phyloP scores from a whole-genome alignment of 257 asterid species.

The Salvia rosmarinus region DNA sequence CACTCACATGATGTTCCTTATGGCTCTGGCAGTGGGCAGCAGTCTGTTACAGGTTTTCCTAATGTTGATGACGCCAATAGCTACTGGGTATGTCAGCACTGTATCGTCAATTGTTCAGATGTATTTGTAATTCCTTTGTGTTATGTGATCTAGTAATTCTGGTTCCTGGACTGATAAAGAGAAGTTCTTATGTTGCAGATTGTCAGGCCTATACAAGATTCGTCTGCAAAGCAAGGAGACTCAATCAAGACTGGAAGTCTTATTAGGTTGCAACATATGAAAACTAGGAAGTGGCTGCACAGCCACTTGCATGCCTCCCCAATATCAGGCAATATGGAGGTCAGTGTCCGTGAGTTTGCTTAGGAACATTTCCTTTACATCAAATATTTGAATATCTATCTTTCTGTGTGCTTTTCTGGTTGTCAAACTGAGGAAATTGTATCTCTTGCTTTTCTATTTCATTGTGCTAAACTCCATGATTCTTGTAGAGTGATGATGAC shows the following conservation, averaged over 20 bases:
- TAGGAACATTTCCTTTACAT: slow-evolving; percentile 1
- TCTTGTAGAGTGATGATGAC: neutral
- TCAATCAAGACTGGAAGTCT: slow-evolving; percentile 66
- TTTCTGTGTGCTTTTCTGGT: neutral
- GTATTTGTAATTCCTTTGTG: neutral
- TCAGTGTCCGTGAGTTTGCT: slow-evolving; percentile 38
- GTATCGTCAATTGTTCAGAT: neutral
- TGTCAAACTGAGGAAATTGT: neutral
- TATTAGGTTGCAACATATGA: slow-evolving; percentile 84
- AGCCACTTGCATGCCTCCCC: slow-evolving; percentile 99
- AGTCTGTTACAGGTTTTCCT: slow-evolving; percentile 92
- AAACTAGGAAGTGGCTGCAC: slow-evolving; percentile 92
- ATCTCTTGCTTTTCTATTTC: neutral
- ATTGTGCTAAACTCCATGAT: neutral
- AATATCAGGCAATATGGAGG: slow-evolving; percentile 95
- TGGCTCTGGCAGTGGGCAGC: slow-evolving; percentile 99
- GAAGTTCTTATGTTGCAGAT: slow-evolving; percentile 49
- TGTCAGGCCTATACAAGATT: slow-evolving; percentile 64
- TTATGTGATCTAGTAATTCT: neutral
- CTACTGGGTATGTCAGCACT: slow-evolving; percentile 74
- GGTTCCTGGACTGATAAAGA: slow-evolving; percentile 14
- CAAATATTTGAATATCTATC: neutral
- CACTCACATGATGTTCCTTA: slow-evolving; percentile 98
- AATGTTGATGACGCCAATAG: slow-evolving; percentile 90
- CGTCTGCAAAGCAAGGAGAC: slow-evolving; percentile 89